Evolutionary conservation across 768 basidiomycete genomes (phyloP).

Genomic region (Boletus edulis): DNA sequence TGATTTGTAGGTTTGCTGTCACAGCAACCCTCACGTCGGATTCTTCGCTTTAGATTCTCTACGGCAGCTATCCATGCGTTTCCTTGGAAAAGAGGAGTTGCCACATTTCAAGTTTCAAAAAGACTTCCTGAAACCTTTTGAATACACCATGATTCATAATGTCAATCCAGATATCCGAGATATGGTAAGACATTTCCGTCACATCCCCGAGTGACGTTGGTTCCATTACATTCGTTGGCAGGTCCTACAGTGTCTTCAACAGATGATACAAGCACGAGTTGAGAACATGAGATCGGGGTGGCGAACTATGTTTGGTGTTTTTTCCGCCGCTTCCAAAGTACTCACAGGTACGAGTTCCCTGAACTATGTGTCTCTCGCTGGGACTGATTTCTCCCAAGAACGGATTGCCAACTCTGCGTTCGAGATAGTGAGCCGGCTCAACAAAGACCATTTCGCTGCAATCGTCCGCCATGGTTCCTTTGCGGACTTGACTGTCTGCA

Average conservation of each 20-base stretch:
- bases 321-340: constrained; percentile 93
- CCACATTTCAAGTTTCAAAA: constrained; percentile 99
- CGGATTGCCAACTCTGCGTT: constrained; percentile 92
- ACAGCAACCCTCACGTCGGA: constrained; percentile 94
- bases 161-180: constrained; percentile 94
- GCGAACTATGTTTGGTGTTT: constrained; percentile 99
- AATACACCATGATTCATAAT: constrained; percentile 97
- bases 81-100: constrained; percentile 97
- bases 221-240: constrained; percentile 27
- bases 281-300: constrained; percentile 97
- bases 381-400: constrained; percentile 45
- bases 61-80: constrained; percentile 96
- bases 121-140: constrained; percentile 97
- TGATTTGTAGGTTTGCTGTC: constrained; percentile 83
- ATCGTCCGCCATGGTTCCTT: constrained; percentile 94
- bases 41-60: constrained; percentile 97
- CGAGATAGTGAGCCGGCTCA: constrained; percentile 90
- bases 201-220: not conserved
- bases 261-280: constrained; percentile 96
- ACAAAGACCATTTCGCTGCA: constrained; percentile 85
- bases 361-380: not conserved
- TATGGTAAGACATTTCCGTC: constrained; percentile 58
- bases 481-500: constrained; percentile 93
- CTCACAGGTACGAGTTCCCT: constrained; percentile 60
- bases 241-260: constrained; percentile 97